Evolutionary conservation across 2,329 filamentous ascomycete genomes (phyloP), one percentile per base, ranked within the genome.

Genomic region (Alternaria triticina): DNA sequence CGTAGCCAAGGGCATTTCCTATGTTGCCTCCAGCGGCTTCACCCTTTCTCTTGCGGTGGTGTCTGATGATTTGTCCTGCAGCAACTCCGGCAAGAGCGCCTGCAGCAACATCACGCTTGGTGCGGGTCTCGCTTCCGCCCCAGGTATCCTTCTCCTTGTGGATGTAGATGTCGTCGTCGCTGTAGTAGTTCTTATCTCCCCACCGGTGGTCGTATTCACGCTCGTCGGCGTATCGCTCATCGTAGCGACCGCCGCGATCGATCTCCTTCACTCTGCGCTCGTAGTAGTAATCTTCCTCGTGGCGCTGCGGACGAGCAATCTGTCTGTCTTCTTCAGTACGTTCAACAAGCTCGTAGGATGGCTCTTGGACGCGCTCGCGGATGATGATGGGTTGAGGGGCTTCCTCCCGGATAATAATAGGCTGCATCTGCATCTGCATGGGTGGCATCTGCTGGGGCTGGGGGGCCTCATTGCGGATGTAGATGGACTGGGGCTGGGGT

Each of bases 241-340:
- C 80, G 57, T 78, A 77, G 61, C 80, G 77, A 64, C 80, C 79
- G 57, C 79, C 82, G 27, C 84, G 82, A 61, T 87, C 85, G 44
- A 86, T 81, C 72, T 88, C 86, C 58, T 85, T 83, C 46, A 86
- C 79, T 45, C 84, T 81, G 59, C 86, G 85, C 69, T 89, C 86
- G 72, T 89, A 89, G 71, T 88, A 89, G 73, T 89, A 89, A 62
- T 88, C 86, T 56, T 88, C 85, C 40, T 89, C 86, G 60, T 84
- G 71, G 59, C 78, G 81, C 13, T 80, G 81, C 15, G 81, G 81
- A 50, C 81, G 81, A 54, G 82, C 80, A 46, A 85, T 68, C 62
- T 80, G 80, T 43, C 82, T 79, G 60, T 86, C 83, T 47, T 87
- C 85, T 28, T 89, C 86, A 23, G 86, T 82, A 40, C 86, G 86